Conservation (phyloP, 1,139 yeast genomes). For the Nakaseomyces glabratus region DNA sequence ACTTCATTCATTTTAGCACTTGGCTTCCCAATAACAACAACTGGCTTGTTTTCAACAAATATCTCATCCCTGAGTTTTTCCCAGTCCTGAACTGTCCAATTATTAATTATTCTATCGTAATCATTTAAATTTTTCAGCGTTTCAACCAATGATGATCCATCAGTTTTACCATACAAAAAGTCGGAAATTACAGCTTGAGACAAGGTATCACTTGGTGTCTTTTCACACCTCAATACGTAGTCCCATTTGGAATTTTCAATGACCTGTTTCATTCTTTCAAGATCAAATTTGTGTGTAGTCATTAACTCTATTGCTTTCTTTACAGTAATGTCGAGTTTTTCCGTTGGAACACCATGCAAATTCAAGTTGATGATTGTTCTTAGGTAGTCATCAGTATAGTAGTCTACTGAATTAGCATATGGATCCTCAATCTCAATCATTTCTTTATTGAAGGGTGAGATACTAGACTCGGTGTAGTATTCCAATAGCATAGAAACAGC, state of each 20-base stretch:
- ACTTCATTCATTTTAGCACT: constrained; percentile 52
- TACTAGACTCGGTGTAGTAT: constrained; percentile 68
- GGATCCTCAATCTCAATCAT: constrained; percentile 81
- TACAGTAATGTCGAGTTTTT: constrained; percentile 46
- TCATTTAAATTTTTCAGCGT: constrained; percentile 52
- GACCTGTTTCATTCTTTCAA: constrained; percentile 56
- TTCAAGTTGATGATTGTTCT: constrained; percentile 51
- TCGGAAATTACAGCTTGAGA: constrained; percentile 65
- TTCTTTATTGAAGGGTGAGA: constrained; percentile 55
- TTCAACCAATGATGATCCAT: constrained; percentile 48
- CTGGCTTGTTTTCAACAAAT: constrained; percentile 60
- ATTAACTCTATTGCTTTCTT: constrained; percentile 44
- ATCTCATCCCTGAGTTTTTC: constrained; percentile 41
- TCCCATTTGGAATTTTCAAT: constrained; percentile 58
- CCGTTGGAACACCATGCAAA: constrained; percentile 71
- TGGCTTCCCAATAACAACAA: constrained; percentile 67
- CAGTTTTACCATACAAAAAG: constrained; percentile 62
- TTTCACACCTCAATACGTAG: constrained; percentile 57
- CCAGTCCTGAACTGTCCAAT: constrained; percentile 71
- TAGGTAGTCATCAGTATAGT: constrained; percentile 61
- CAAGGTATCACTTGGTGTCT: constrained; percentile 46
- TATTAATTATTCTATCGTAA: constrained; percentile 43
- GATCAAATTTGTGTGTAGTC: constrained; percentile 51
- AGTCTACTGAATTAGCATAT: constrained; percentile 61
- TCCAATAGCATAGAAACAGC: constrained; percentile 69